Base-by-base conservation (phyloP, 148 eudicot species). In the Talinum fruticosum region DNA sequence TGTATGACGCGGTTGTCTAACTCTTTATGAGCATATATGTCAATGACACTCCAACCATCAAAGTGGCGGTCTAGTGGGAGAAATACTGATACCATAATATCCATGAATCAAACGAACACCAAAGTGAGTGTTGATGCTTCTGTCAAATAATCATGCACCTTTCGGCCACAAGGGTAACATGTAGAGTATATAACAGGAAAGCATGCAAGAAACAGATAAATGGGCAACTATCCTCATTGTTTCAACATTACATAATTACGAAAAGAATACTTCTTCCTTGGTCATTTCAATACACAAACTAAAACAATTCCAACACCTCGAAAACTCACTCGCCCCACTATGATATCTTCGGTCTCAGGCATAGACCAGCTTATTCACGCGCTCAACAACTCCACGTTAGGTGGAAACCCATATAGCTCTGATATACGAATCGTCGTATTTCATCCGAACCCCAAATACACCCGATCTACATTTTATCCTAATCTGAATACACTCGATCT, bases 281-380 rank as follows among this genome's bases (percentile, higher is more conserved):
- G 32, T 61, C 45, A 64, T 64, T 62, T 37, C 49, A 23, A 41
- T 19, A 8, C 30, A 69, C 35, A 26, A n/a, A 41, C 15, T 18
- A 35, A 49, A 16, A 8, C 44, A 21, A 74, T 8, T 19, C 2
- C 23, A 3, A 34, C 76, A 95, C 98, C 97, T 95, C 98, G 75
- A 92, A 78, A 75, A 95, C 94, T 47, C 98, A n/a, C n/a, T n/a
- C n/a, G 89, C 28, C 98, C 98, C 26, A 92, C 93, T 0, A 95
- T 77, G 16, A 95, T 89, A 81, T 95, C 96, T 49, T 96, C 98
- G 67, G 88, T 87, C 77, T 95, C 98, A 66, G 98, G 98, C 96
- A 80, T 88, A 89, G 37, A 95, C 90, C 12, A 92, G 92, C 79
- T 91, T 90, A 69, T 91, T 90, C 33, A 95, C 92, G 2, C 96